A percentile compares a stretch with the other conserved stretches of the same genome.
These are phyloP conservation scores for Medicago lupulina DNA, from an alignment of 306 rosid species.

Conservation along the genomic window DNA sequence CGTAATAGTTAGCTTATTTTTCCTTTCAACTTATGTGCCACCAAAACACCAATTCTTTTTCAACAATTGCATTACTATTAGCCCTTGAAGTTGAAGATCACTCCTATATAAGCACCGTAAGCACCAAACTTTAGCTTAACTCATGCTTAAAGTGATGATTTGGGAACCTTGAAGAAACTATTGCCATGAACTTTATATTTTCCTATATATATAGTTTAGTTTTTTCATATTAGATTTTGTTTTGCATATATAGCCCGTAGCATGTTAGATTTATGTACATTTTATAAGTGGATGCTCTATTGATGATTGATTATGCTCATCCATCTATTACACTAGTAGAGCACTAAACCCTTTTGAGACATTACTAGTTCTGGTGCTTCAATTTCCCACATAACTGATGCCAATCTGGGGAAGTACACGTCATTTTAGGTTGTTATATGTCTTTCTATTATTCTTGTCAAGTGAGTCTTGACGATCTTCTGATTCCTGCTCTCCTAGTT, in stretches of 20 bases:
- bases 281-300: background rate
- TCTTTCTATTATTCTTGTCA: slow-evolving; percentile 2
- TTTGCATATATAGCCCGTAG: background rate
- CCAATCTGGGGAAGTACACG: background rate
- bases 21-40: background rate
- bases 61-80: background rate
- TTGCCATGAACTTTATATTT: background rate
- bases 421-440: background rate
- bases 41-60: too few relatives aligned
- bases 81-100: background rate
- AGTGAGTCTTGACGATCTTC: background rate
- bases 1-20: background rate
- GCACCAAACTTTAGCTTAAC: background rate
- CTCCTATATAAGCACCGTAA: background rate
- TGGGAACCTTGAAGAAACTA: background rate
- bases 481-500: background rate
- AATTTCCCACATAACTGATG: background rate
- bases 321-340: background rate
- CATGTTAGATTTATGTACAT: background rate
- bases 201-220: background rate
- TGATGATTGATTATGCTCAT: background rate
- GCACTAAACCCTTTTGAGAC: background rate
- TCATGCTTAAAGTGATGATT: background rate
- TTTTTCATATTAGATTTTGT: background rate
- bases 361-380: background rate